Evolutionary conservation across 1,139 yeast species (phyloP), one percentile per base, ranked within the genome.

Genomic region (Citeromyces hawaiiensis): DNA sequence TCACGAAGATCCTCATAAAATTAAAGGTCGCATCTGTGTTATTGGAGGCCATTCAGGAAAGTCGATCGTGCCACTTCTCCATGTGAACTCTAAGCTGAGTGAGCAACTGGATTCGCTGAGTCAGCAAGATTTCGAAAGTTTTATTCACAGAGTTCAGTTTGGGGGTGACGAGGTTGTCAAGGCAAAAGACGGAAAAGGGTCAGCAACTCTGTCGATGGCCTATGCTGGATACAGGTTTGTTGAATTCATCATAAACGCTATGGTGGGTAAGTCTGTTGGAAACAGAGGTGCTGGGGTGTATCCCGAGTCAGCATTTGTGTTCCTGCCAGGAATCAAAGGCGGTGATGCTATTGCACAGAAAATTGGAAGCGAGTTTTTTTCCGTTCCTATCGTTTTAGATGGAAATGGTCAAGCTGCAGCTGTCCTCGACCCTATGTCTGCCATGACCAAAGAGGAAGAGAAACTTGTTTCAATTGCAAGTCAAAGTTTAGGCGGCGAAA

Each of bases 151-250:
- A 70, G 91, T 88, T 58, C 97, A 88, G 70, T 88, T 87, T 56
- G 97, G 96, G 64, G 97, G 97, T 72, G 97, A 88, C 60, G 97
- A 88, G 70, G 97, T 91, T 52, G 97, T 91, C 60, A 79, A 88
- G 72, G 97, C 97, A 55, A 91, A 91, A 76, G 78, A 83, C 58
- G 97, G 98, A 66, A 95, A 96, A 52, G 97, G 97, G 59, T 87
- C 96, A 43, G 97, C 97, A 55, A 91, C 98, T 49, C 73, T 91
- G 59, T 88, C 97, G 44, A 91, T 91, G 98, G 97, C 97, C 48
- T 88, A 82, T 61, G 97, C 97, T 43, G 97, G 96, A 67, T 93
- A 93, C 58, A 78, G 82, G 64, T 79, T 80, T 59, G 75, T 81
- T 23, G 72, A 69, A 45, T 59, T 61, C 37, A 61, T 76, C 25